Percentiles rank a stretch among this genome's conserved stretches.
Evolutionary conservation across 2,329 filamentous ascomycete species (phyloP).

Genomic region (Venturia asperata): DNA sequence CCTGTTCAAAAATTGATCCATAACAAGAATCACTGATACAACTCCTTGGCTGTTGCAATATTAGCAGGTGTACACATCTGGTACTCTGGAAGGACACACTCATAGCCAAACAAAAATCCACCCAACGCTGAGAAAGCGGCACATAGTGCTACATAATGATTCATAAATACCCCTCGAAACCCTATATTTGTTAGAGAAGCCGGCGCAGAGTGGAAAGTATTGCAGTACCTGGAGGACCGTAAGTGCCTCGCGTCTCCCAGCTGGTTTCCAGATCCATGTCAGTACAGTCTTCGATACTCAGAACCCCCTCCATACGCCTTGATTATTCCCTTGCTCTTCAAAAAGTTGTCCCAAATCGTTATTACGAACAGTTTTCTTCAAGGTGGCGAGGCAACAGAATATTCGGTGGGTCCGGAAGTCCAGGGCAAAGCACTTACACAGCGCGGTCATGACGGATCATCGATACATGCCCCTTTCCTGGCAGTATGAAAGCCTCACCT

Average conservation of each 20-base stretch:
- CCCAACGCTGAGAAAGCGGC: slow-evolving; percentile 46
- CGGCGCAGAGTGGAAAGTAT: too few species aligned
- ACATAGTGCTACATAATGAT: slow-evolving; percentile 45
- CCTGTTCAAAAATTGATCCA: slow-evolving; percentile 44
- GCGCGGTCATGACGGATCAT: slow-evolving; percentile 5
- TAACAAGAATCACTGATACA: slow-evolving; percentile 42
- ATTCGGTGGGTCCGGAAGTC: not conserved
- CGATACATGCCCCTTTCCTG: not conserved
- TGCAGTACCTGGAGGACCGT: slow-evolving; percentile 4
- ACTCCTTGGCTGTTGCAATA: slow-evolving; percentile 32
- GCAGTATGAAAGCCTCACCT: not conserved
- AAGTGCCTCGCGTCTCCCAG: slow-evolving; percentile 1
- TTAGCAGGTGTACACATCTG: not conserved
- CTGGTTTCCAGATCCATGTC: not conserved
- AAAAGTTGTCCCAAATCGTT: not conserved
- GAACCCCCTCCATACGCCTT: not conserved
- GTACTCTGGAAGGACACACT: slow-evolving; percentile 25
- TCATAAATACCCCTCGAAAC: slow-evolving; percentile 42
- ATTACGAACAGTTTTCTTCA: not conserved
- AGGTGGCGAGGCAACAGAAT: not conserved
- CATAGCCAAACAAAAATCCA: slow-evolving; percentile 46
- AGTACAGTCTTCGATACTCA: not conserved
- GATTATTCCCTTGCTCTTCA: not conserved
- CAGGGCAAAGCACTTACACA: slow-evolving; percentile 2
- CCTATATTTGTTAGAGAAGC: slow-evolving; percentile 25